Base-by-base conservation (phyloP, 768 basidiomycete genomes). In the Termitomyces sp. region DNA sequence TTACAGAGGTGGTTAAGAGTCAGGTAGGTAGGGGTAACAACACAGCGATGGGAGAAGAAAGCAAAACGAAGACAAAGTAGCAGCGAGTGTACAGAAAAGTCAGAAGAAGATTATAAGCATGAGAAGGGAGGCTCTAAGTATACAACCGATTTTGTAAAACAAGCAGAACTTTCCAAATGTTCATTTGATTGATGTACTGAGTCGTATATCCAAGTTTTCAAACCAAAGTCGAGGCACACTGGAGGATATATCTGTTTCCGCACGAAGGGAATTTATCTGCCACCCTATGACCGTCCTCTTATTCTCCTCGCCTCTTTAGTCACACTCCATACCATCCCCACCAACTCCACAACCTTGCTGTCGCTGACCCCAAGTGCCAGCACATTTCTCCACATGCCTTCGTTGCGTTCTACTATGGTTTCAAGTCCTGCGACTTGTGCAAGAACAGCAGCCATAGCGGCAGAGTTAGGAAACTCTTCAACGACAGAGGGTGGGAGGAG, bases 301-400 rank as follows among this genome's bases (percentile, higher is more conserved):
- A 61, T 33, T 49, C 59, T 63, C 52, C 76, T 70, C n/a, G 85
- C 83, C 61, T 91, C 88, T 18, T 85, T 81, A 9, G 90, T 82
- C 44, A 87, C 85, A 48, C 83, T 88, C 89, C 90, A 94, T 45
- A 84, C 82, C 22, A 77, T 84, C 63, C 77, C 77, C 26, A 77
- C 80, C 46, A 83, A 67, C 61, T 79, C 74, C 52, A 79, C 73
- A 56, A 86, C 66, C 30, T 64, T 66, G 50, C 66, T 56, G 60
- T 84, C 77, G 20, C 70, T 74, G 35, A 82, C 74, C 7, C 79
- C 84, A 54, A 87, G 71, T 18, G 75, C 74, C 12, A 88, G 75
- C 36, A 81, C 76, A 56, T 88, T 88, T 64, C 77, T 79, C 85
- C 87, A 86, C 51, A 87, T 67, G n/a, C 87, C 86, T 45, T 82